Conservation (phyloP, 768 basidiomycete species). For the Trametes punicea region DNA sequence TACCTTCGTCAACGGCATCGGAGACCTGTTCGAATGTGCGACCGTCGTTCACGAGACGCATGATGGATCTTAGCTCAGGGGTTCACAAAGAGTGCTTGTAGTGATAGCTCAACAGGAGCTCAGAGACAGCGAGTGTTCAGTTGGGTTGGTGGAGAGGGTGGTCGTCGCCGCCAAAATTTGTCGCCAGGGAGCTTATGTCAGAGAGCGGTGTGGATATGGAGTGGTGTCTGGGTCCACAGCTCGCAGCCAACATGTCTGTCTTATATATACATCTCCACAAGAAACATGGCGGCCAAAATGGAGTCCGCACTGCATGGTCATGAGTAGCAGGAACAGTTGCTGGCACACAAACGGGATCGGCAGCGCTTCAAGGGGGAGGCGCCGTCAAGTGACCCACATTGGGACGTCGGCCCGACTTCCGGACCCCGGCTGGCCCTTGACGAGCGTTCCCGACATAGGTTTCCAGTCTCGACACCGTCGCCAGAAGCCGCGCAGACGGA, state of each 20-base stretch:
- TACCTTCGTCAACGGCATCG: slow-evolving; percentile 49
- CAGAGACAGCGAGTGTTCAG: neutral
- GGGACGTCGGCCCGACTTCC: slow-evolving; percentile 4
- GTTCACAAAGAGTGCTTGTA: neutral
- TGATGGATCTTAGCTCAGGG: neutral
- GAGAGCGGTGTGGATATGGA: slow-evolving; percentile 1
- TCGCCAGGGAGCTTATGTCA: slow-evolving; percentile 18
- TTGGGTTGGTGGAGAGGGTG: neutral
- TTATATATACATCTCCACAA: slow-evolving; percentile 5
- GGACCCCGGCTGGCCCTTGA: neutral
- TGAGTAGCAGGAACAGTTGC: slow-evolving; percentile 1
- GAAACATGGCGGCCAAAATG: slow-evolving; percentile 1
- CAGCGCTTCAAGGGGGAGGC: neutral
- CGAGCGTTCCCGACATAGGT: neutral
- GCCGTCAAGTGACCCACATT: slow-evolving; percentile 1
- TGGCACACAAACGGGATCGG: neutral
- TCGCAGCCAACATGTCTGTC: neutral
- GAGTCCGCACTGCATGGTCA: slow-evolving; percentile 4
- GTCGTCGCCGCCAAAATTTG: slow-evolving; percentile 1
- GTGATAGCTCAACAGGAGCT: neutral
- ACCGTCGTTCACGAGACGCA: slow-evolving; percentile 10
- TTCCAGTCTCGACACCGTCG: neutral
- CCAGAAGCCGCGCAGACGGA: neutral
- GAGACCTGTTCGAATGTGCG: slow-evolving; percentile 40
- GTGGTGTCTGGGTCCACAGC: neutral